Base-by-base conservation (phyloP, 2,329 filamentous ascomycete species). In the Hirsutella thompsonii region DNA sequence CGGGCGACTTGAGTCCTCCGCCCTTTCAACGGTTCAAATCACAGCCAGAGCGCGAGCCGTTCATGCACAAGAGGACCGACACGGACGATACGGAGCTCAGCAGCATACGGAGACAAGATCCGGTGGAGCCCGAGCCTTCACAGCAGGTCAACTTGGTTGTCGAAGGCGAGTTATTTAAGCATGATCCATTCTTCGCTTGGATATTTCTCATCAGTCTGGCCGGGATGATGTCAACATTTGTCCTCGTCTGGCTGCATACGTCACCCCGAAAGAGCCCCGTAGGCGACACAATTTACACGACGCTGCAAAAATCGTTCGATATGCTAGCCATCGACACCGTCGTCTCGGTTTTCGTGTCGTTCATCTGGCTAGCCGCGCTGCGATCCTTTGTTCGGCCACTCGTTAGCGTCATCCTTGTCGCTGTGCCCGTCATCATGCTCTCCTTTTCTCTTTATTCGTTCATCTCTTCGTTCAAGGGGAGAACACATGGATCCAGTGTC, bases 261-360 rank as follows among this genome's bases (percentile, higher is more conserved):
- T 78, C 83, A 16, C 67, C 80, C 1, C 70, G 70, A 41, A 83
- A 83, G 55, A 73, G 74, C 44, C 81, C 82, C 1, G 74, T 93
- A 42, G 90, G 89, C 13, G 92, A 98, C 59, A 95, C 90, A 1
- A 87, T 98, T 44, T 98, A 98, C 60, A 87, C 83, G 13, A 88
- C 86, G 4, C 66, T 98, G 29, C 81, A 84, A 51, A 79, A 80
- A 39, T 95, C 89, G 1, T 92, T 93, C 54, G 81, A 92, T 55
- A 81, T 96, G 49, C 77, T 98, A 34, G 84, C 86, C 2, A 78
- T 92, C 40, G 93, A 96, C 61, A 96, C 92, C 1, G 60, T 96
- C 16, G 81, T 95, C n/a, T 83, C 92, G 1, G 69, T 95, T 32
- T 68, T 93, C 29, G 84, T 96, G 18, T 90, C 90, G 2, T 69